phyloP scores from a whole-genome alignment of 2,329 filamentous ascomycete genomes.

The Pseudogymnoascus sp. region DNA sequence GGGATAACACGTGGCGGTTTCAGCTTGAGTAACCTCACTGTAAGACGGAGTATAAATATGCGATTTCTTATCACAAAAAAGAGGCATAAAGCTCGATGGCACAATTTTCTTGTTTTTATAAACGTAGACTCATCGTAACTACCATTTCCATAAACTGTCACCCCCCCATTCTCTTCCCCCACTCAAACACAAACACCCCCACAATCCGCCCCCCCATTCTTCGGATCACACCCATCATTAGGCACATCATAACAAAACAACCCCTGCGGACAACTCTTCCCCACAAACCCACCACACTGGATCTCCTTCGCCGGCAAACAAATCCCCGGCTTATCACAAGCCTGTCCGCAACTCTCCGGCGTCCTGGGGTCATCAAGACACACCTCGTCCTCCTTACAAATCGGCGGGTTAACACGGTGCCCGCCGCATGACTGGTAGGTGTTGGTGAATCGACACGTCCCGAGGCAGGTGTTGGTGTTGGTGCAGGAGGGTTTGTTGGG shows the following conservation, averaged over 20 bases:
- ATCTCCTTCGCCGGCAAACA: not conserved
- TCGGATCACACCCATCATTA: not conserved
- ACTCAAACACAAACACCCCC: not conserved
- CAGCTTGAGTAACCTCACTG: not conserved
- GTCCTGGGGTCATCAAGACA: not conserved
- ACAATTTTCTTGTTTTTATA: not conserved
- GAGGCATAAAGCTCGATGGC: not conserved
- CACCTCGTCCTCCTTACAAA: not conserved
- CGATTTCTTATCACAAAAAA: not conserved
- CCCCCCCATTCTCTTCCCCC: not conserved
- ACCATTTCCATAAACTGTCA: not conserved
- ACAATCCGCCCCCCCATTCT: not conserved
- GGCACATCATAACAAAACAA: not conserved
- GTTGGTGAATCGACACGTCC: not conserved
- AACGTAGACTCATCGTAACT: not conserved
- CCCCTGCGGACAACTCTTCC: not conserved
- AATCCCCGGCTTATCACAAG: not conserved
- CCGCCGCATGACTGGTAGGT: not conserved
- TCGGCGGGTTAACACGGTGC: not conserved
- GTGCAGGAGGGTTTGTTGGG: slow-evolving; percentile 38
- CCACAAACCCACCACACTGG: not conserved
- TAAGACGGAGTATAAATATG: not conserved
- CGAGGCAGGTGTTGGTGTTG: not conserved
- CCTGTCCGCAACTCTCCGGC: not conserved
- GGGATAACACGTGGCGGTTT: not conserved